Conservation (phyloP, 78 protist species). For the Dictyostelium capitatum region DNA sequence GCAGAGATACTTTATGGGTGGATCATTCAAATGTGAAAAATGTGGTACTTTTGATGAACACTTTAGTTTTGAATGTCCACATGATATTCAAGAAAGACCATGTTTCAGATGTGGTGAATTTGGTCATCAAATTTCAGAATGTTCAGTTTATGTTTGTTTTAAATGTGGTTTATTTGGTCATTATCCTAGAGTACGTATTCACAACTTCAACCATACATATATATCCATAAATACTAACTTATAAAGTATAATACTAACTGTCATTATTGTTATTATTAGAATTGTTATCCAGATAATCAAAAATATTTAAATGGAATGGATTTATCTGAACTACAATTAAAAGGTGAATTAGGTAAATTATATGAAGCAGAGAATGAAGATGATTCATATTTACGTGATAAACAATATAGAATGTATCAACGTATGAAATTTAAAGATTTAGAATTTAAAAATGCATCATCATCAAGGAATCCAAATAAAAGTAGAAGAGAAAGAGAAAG, state of each 20-base stretch:
- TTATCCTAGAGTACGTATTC: slow-evolving; percentile 54
- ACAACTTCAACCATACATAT: not conserved
- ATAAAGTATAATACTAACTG: not conserved
- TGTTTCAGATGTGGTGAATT: slow-evolving; percentile 75
- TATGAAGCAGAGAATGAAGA: not conserved
- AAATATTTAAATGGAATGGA: not conserved
- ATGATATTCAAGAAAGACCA: slow-evolving; percentile 27
- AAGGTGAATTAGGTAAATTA: not conserved
- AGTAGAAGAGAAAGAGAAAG: not conserved
- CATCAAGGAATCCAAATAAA: not conserved
- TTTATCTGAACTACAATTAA: not conserved
- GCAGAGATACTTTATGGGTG: slow-evolving; percentile 56
- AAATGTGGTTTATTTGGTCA: slow-evolving; percentile 79
- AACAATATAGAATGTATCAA: not conserved
- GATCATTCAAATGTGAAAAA: slow-evolving; percentile 37
- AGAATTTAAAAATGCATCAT: not conserved
- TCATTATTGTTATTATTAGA: no score
- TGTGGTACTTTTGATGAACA: slow-evolving; percentile 57
- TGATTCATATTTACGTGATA: not conserved
- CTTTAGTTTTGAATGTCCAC: slow-evolving; percentile 59
- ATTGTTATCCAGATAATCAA: not conserved
- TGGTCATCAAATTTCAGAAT: slow-evolving; percentile 46
- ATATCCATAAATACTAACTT: not conserved
- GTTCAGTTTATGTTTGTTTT: slow-evolving; percentile 50
- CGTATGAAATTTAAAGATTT: not conserved